Conservation (phyloP, 345 rosid genomes). For the Pugionium cornutum region DNA sequence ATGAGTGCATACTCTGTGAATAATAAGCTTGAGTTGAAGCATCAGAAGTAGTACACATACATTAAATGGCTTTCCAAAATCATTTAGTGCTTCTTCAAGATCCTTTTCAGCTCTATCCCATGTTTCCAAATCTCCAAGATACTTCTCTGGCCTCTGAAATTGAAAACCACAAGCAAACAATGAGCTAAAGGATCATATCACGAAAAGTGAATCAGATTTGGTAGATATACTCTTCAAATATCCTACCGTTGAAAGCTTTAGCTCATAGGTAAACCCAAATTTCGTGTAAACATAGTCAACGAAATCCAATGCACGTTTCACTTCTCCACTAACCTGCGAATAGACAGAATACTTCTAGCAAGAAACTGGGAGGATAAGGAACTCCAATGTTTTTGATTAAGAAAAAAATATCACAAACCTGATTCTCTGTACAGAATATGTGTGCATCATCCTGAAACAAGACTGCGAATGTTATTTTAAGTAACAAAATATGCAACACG, state of each 20-base stretch:
- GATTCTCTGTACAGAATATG: slow-evolving; percentile 36
- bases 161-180: not conserved
- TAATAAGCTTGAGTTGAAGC: too few relatives aligned
- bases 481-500: too few relatives aligned
- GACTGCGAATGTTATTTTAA: too few relatives aligned
- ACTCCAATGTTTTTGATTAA: not conserved
- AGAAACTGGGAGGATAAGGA: not conserved
- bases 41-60: slow-evolving; percentile 37
- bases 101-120: slow-evolving; percentile 83
- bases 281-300: slow-evolving; percentile 56
- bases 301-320: slow-evolving; percentile 64
- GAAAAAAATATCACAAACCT: slow-evolving; percentile 46
- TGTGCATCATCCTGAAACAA: slow-evolving; percentile 84
- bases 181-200: slow-evolving; percentile 8
- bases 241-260: slow-evolving; percentile 83
- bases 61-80: slow-evolving; percentile 77
- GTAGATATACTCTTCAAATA: slow-evolving; percentile 8
- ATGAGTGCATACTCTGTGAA: slow-evolving; percentile 3
- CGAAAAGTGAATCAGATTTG: not conserved
- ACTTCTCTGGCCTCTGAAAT: slow-evolving; percentile 52
- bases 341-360: slow-evolving; percentile 15
- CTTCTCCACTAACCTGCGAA: slow-evolving; percentile 74
- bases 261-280: slow-evolving; percentile 79
- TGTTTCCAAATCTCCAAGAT: slow-evolving; percentile 56
- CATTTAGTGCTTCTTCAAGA: slow-evolving; percentile 65